Percentiles rank a stretch among this genome's conserved stretches.
These are phyloP conservation scores for Coniochaeta sp. DNA, from an alignment of 2,329 filamentous ascomycete species.

Conservation along the genomic window DNA sequence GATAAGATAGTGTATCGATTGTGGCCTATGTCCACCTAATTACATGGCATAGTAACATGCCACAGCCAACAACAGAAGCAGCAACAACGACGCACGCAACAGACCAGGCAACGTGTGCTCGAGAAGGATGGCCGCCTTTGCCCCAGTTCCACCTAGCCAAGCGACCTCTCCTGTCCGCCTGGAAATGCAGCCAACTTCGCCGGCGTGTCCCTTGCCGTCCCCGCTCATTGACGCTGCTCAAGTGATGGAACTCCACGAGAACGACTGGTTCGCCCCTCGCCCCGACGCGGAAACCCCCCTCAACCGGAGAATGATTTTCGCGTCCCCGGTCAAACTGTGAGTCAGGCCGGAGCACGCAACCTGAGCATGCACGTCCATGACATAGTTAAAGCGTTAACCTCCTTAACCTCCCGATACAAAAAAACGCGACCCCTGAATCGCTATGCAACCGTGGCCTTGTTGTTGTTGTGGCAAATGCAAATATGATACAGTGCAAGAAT, in stretches of 20 bases:
- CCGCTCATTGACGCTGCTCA: background rate
- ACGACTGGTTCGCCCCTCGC: background rate
- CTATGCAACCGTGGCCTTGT: slow-evolving; percentile 1
- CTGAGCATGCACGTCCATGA: background rate
- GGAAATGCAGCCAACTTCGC: background rate
- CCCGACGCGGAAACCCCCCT: background rate
- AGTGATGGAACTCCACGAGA: background rate
- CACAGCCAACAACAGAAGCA: background rate
- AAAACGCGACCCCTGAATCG: background rate
- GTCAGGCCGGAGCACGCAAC: background rate
- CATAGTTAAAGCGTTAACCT: background rate
- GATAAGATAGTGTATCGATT: background rate
- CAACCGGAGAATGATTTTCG: background rate
- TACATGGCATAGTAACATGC: background rate
- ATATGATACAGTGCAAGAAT: slow-evolving; percentile 2
- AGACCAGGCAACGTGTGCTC: background rate
- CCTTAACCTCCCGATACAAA: background rate
- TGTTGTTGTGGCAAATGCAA: slow-evolving; percentile 1
- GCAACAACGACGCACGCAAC: background rate
- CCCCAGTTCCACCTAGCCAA: background rate
- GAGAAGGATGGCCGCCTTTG: background rate
- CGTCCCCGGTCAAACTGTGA: background rate
- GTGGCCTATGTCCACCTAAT: background rate
- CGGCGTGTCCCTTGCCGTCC: background rate
- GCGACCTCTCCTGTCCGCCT: background rate